These are phyloP conservation scores for Pyrenula massariospora DNA, from an alignment of 495 filamentous ascomycete species.

Conservation along the genomic window DNA sequence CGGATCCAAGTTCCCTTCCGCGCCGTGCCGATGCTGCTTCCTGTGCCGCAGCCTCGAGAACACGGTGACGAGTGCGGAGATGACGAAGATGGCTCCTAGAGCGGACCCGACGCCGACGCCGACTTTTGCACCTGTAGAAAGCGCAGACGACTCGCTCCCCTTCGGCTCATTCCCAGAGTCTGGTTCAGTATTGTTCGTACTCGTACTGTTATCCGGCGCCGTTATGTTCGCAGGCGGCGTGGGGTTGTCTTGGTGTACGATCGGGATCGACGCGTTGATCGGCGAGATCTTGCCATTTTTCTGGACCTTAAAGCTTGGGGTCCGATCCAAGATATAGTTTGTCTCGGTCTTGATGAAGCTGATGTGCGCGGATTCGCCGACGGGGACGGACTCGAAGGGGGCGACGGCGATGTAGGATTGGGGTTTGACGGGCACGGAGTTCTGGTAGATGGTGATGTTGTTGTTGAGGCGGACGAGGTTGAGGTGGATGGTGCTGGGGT, in stretches of 20 bases:
- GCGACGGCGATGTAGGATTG: background rate
- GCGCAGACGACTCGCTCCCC: background rate
- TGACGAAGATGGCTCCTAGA: background rate
- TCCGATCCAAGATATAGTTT: background rate
- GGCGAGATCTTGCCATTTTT: background rate
- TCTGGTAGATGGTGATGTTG: background rate
- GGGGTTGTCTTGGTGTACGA: background rate
- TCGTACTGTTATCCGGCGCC: too few relatives aligned
- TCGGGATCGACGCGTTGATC: background rate
- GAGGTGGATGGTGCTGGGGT: background rate
- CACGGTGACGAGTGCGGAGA: background rate
- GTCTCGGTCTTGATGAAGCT: background rate
- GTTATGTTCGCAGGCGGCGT: background rate
- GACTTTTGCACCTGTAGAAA: background rate
- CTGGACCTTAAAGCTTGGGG: background rate
- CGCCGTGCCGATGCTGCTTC: background rate
- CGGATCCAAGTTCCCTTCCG: background rate
- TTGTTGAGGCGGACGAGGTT: background rate
- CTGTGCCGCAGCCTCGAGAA: background rate
- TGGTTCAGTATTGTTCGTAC: background rate
- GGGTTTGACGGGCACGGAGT: background rate
- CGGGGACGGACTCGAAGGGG: background rate
- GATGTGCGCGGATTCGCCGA: background rate
- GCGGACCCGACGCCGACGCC: background rate
- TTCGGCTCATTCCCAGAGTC: background rate